Evolutionary conservation across 371 early-diverging fungal genomes (phyloP).

Genomic region (Mucor racemosus): DNA sequence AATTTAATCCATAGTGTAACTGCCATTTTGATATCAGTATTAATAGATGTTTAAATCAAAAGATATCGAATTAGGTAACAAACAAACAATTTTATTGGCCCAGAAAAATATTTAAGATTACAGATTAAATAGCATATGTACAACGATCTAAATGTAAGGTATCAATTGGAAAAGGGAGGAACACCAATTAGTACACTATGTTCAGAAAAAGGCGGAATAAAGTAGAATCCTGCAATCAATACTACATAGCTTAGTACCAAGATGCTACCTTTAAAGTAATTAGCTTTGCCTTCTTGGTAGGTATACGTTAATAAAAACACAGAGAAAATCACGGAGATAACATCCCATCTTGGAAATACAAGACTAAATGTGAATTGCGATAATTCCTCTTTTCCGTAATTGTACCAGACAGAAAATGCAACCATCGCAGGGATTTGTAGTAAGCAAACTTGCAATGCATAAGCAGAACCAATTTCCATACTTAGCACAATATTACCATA

Average conservation of each 20-base stretch:
- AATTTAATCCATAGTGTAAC: neutral
- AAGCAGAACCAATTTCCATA: constrained; percentile 96
- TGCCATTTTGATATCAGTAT: neutral
- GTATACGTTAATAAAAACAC: constrained; percentile 88
- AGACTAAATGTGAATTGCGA: constrained; percentile 65
- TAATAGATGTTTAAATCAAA: neutral
- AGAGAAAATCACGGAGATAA: constrained; percentile 83
- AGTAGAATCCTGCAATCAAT: constrained; percentile 80
- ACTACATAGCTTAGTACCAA: constrained; percentile 84
- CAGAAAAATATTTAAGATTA: neutral
- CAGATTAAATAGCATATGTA: neutral
- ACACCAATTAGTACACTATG: constrained; percentile 18
- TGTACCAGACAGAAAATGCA: constrained; percentile 78
- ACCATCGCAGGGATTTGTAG: constrained; percentile 94
- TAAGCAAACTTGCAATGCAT: constrained; percentile 95
- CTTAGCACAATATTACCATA: constrained; percentile 90
- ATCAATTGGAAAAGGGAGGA: constrained; percentile 5
- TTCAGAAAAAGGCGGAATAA: constrained; percentile 57
- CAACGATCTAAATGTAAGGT: neutral
- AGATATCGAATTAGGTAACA: neutral
- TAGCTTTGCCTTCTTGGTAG: constrained; percentile 92
- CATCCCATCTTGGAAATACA: constrained; percentile 94
- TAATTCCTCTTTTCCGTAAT: constrained; percentile 50
- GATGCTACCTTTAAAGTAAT: constrained; percentile 96
- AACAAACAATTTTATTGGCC: neutral